Evolutionary conservation across 169 alveolate genomes (phyloP), one percentile per base, ranked within the genome.

Genomic region (Plasmodium sp.): DNA sequence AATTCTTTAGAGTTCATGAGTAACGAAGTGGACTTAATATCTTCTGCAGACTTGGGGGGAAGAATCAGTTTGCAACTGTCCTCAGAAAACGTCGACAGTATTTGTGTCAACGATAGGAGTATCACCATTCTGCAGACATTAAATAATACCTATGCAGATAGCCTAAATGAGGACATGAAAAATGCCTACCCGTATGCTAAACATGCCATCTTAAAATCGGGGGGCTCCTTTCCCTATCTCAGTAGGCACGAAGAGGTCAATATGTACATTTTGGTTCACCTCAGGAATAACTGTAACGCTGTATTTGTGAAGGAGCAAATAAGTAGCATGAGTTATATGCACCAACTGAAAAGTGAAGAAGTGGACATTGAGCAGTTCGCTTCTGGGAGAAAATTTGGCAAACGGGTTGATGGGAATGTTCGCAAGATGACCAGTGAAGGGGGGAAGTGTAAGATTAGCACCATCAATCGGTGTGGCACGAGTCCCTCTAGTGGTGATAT

Each of bases 1-100:
- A 73, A 93, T 91, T 96, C 98, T 5, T 71, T 94, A 54, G 97
- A 96, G 85, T 96, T 96, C 84, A 96, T 96, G 98, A 94, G 97
- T n/a, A 86, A 85, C 81, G 97, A 96, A 83, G 93, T 96, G 67
- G 97, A 96, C 74, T 96, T 95, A 71, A 88, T 96, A 27, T 41
- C 96, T 12, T 96, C 97, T 34, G 43, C 93, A 41, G 98, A 96
- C 72, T 83, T 96, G 41, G 98, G 98, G 18, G 93, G 96, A 58
- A 72, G 98, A 71, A 92, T 96, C 62, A 93, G 98, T 51, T 88
- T 96, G 41, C 98, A 96, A 48, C 22, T 96, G 83, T 84, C 98
- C 5, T 67, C 95, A 10, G 97, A 95, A 18, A 83, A 34, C 10
- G 96, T 96, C 43, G 93, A 80, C 79, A 86, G 84, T 31, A 54